Evolutionary conservation across 2,329 filamentous ascomycete species (phyloP).

Genomic region (Akanthomyces dipterigenus): DNA sequence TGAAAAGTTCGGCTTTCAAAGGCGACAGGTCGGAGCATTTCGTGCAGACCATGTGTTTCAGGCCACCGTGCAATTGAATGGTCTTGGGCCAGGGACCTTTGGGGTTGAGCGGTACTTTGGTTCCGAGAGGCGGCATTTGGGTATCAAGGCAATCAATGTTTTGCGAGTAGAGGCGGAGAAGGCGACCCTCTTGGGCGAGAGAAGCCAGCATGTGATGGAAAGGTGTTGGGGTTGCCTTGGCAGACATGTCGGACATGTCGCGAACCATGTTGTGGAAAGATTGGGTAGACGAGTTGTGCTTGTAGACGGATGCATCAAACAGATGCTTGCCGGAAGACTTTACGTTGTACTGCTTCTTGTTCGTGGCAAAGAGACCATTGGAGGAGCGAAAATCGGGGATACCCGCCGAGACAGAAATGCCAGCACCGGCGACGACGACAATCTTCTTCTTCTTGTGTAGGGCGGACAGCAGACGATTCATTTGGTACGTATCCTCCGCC

Average conservation of each 20-base stretch:
- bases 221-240: conserved; percentile 69
- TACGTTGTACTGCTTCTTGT: conserved; percentile 81
- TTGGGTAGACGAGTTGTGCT: conserved; percentile 78
- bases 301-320: conserved; percentile 97
- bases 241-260: conserved; percentile 72
- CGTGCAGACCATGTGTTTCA: conserved; percentile 94
- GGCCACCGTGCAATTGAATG: conserved; percentile 85
- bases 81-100: conserved; percentile 92
- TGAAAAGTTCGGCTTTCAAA: conserved; percentile 74
- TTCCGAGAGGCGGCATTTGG: conserved; percentile 69
- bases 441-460: conserved; percentile 91
- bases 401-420: conserved; percentile 93
- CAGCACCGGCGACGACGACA: conserved; percentile 90
- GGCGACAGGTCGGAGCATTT: conserved; percentile 75
- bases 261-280: conserved; percentile 97
- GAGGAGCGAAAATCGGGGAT: conserved; percentile 96
- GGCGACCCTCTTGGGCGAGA: conserved; percentile 75
- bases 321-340: conserved; percentile 87
- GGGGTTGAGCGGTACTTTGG: conserved; percentile 68
- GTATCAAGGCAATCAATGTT: conserved; percentile 97
- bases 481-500: conserved; percentile 42
- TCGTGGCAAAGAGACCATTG: conserved; percentile 77
- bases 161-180: conserved; percentile 89
- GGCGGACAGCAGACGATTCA: conserved; percentile 65
- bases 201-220: conserved; percentile 95